Evolutionary conservation across 306 rosid species (phyloP).

Genomic region (Ochetophila trinervis): DNA sequence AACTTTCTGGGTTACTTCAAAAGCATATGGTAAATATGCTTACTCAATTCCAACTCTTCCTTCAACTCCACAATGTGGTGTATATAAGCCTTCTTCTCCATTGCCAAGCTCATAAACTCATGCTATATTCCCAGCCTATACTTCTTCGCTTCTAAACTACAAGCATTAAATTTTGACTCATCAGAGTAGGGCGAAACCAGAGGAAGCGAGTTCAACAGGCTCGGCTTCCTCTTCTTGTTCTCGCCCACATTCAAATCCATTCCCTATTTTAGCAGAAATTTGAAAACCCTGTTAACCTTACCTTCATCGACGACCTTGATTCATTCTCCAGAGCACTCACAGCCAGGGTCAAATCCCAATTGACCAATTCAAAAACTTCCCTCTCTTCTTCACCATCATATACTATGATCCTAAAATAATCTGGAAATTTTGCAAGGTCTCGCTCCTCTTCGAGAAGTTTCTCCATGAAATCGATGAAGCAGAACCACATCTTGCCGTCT

Average conservation of each 20-base stretch:
- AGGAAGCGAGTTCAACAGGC: constrained; percentile 70
- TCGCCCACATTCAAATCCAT: constrained; percentile 64
- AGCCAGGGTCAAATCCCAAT: constrained; percentile 75
- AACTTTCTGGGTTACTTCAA: constrained; percentile 76
- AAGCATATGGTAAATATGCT: constrained; percentile 89
- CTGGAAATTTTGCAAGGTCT: constrained; percentile 44
- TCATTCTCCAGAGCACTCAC: constrained; percentile 78
- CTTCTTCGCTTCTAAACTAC: constrained; percentile 89
- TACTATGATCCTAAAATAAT: constrained; percentile 43
- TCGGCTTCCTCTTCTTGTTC: constrained; percentile 58
- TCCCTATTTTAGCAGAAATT: constrained; percentile 72
- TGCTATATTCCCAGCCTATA: constrained; percentile 76
- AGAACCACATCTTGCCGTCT: constrained; percentile 71
- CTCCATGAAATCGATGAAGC: constrained; percentile 80
- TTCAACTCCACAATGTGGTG: constrained; percentile 92
- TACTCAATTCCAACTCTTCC: constrained; percentile 82
- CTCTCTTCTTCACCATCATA: constrained; percentile 44
- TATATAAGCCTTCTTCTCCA: constrained; percentile 88
- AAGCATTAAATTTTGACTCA: constrained; percentile 59
- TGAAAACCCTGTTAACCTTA: constrained; percentile 59
- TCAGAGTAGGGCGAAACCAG: constrained; percentile 83
- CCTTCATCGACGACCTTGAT: constrained; percentile 73
- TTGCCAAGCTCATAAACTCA: constrained; percentile 80
- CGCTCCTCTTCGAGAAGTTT: constrained; percentile 56
- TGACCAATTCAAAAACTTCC: constrained; percentile 72